Conservation (phyloP, 2,329 filamentous ascomycete species). For the Cytospora mali region DNA sequence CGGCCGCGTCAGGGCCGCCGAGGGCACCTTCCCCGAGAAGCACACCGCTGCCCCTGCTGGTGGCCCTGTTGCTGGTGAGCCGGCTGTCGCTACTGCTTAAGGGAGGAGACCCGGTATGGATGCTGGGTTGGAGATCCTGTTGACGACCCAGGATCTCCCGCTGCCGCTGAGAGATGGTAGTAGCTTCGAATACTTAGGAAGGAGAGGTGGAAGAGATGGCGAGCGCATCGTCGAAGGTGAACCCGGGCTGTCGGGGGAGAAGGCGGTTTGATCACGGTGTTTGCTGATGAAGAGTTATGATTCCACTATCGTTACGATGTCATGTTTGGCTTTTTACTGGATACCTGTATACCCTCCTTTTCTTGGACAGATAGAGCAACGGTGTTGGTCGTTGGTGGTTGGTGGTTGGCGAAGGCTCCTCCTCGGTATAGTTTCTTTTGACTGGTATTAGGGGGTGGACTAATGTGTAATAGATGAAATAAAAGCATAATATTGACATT, state of each 20-base stretch:
- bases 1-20: conserved; percentile 48
- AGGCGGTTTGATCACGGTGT: neutral
- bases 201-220: neutral
- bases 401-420: too few species aligned
- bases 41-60: conserved; percentile 32
- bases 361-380: neutral
- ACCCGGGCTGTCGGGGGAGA: neutral
- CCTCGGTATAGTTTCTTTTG: neutral
- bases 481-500: too few species aligned
- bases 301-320: neutral
- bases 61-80: conserved; percentile 26
- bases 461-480: neutral
- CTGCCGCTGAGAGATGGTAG: neutral
- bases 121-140: too few species aligned
- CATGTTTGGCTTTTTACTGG: neutral
- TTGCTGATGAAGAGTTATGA: neutral
- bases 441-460: neutral
- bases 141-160: neutral
- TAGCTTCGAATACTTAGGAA: neutral
- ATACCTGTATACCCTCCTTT: conserved; percentile 20
- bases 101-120: too few species aligned
- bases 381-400: conserved; percentile 1
- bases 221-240: too few species aligned
- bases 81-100: conserved; percentile 17
- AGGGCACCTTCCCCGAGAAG: conserved; percentile 53